A percentile compares a stretch with the other conserved stretches of the same genome.
Evolutionary conservation across 352 stramenopile species (phyloP).

Genomic region (Phytophthora syringae): DNA sequence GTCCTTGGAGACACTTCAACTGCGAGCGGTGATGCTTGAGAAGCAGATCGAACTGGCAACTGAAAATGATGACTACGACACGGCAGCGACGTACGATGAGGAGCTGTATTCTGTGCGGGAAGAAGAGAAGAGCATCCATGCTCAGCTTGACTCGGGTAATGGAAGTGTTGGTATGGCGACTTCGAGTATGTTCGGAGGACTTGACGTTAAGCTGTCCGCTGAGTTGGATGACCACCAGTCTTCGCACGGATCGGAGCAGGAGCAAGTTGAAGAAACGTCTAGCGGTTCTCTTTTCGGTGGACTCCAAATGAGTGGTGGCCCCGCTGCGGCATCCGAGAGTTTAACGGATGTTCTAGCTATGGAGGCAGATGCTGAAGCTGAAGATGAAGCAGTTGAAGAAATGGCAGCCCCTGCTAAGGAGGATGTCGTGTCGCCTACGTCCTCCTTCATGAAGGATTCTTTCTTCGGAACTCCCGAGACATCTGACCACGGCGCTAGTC

Average conservation of each 20-base stretch:
- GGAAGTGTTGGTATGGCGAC: conserved; percentile 5
- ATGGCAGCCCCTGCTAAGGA: conserved; percentile 9
- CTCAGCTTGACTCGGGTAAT: conserved; percentile 21
- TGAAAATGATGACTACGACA: conserved; percentile 76
- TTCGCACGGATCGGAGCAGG: conserved; percentile 13
- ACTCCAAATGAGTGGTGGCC: conserved; percentile 41
- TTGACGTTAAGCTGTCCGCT: conserved; percentile 24
- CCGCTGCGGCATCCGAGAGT: conserved; percentile 12
- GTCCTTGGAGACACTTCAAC: conserved; percentile 50
- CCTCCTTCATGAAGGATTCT: conserved; percentile 54
- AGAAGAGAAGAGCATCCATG: conserved; percentile 51
- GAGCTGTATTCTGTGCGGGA: conserved; percentile 64
- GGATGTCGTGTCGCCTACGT: conserved; percentile 44
- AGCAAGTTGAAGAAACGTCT: conserved; percentile 1
- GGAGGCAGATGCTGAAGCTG: conserved; percentile 10
- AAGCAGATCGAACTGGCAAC: conserved; percentile 73
- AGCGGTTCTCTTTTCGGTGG: conserved; percentile 45
- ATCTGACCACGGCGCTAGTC: conserved; percentile 13
- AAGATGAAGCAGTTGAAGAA: conserved; percentile 19
- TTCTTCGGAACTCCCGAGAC: conserved; percentile 49
- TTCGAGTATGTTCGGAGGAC: conserved; percentile 39
- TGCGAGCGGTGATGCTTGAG: conserved; percentile 62
- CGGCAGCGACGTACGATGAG: conserved; percentile 62
- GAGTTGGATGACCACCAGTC: conserved; percentile 10
- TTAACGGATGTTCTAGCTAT: conserved; percentile 13